These are phyloP conservation scores for Trichocomaceae sp. DNA, from an alignment of 2,329 filamentous ascomycete genomes.

Conservation along the genomic window DNA sequence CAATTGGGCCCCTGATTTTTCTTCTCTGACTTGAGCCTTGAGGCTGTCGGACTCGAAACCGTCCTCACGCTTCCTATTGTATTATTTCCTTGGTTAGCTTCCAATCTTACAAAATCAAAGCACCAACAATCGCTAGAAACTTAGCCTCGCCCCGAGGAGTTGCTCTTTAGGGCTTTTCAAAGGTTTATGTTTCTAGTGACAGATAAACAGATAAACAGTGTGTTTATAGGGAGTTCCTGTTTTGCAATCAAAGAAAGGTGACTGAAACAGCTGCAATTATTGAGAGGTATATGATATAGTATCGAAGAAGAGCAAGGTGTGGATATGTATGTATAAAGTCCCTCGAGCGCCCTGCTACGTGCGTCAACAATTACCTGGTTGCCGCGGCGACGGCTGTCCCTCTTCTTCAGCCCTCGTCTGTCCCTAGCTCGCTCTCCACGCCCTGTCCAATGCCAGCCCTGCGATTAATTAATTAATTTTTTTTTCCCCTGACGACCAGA, in stretches of 20 bases:
- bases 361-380: conserved; percentile 36
- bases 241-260: not conserved
- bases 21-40: conserved; percentile 6
- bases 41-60: conserved; percentile 8
- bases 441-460: conserved; percentile 1
- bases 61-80: conserved; percentile 11
- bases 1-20: not conserved
- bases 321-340: conserved; percentile 10
- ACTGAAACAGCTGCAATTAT: not conserved
- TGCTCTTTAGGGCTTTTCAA: conserved; percentile 8
- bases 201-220: not conserved
- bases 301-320: conserved; percentile 6
- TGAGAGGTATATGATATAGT: too few species aligned
- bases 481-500: not conserved
- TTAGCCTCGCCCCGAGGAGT: conserved; percentile 13
- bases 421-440: not conserved
- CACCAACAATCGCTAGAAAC: conserved; percentile 12
- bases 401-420: not conserved
- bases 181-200: conserved; percentile 7
- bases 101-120: conserved; percentile 4
- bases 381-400: conserved; percentile 35
- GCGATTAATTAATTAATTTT: not conserved
- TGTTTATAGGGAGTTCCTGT: not conserved
- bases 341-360: conserved; percentile 17
- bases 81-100: conserved; percentile 12